phyloP scores from a whole-genome alignment of 129 eudicot genomes.

The Pseudognaphalium luteoalbum region DNA sequence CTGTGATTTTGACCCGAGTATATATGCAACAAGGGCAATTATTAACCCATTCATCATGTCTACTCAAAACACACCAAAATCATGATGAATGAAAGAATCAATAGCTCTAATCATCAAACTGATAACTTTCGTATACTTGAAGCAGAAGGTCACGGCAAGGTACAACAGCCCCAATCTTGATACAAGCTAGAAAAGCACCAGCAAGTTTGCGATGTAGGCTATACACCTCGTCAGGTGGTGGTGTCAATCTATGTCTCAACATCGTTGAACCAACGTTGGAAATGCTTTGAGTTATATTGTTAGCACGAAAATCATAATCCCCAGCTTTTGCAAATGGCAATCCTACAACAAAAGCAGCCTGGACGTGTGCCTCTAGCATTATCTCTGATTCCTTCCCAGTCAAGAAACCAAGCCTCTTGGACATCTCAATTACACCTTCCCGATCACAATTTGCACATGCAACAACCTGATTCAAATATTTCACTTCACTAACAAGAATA shows the following conservation, averaged over 20 bases:
- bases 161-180: conserved; percentile 88
- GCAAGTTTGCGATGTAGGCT: conserved; percentile 96
- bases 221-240: conserved; percentile 98
- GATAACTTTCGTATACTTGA: conserved; percentile 57
- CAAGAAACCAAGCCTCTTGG: conserved; percentile 82
- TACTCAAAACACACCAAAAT: conserved; percentile 2
- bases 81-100: background rate
- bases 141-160: conserved; percentile 82
- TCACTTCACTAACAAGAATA: background rate
- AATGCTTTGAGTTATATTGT: conserved; percentile 70
- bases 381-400: conserved; percentile 79
- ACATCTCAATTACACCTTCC: conserved; percentile 75
- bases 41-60: conserved; percentile 15
- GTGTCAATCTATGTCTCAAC: conserved; percentile 88
- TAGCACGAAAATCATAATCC: conserved; percentile 80
- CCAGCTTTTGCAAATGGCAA: conserved; percentile 77
- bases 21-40: conserved; percentile 26
- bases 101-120: conserved; percentile 49
- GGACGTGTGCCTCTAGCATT: conserved; percentile 92
- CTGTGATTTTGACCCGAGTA: conserved; percentile 15
- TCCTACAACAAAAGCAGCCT: conserved; percentile 91
- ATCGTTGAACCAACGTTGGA: conserved; percentile 85
- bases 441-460: conserved; percentile 78
- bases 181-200: conserved; percentile 94
- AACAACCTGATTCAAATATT: conserved; percentile 54